Evolutionary conservation across 2,329 filamentous ascomycete genomes (phyloP).

Genomic region (Botrytis pseudocinerea): DNA sequence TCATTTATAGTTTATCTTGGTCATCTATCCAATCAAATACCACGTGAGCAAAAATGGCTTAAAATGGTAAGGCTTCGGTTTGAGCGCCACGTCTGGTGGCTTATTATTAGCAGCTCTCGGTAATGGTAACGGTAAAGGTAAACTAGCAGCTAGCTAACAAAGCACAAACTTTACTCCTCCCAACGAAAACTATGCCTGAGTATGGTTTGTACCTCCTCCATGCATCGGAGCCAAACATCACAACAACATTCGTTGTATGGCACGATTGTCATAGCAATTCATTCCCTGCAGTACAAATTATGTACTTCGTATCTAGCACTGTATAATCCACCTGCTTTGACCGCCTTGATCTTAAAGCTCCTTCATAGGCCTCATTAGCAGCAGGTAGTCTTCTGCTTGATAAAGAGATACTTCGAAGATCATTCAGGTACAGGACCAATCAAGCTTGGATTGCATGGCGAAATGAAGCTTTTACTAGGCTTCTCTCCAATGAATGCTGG

Average conservation of each 20-base stretch:
- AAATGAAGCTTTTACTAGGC: background rate
- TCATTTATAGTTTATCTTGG: background rate
- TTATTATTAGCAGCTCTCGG: background rate
- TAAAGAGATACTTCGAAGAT: background rate
- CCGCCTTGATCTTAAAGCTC: background rate
- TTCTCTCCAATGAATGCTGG: background rate
- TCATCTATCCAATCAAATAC: background rate
- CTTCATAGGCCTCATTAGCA: background rate
- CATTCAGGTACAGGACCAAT: constrained; percentile 1
- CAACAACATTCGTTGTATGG: background rate
- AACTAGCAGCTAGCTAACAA: background rate
- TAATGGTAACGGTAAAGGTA: background rate
- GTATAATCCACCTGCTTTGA: background rate
- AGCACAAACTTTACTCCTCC: background rate
- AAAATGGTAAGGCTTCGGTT: background rate
- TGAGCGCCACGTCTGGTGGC: background rate
- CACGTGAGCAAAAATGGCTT: background rate
- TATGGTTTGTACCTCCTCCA: background rate
- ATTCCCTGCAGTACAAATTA: background rate
- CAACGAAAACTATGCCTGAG: background rate
- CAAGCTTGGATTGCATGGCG: background rate
- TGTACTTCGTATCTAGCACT: background rate
- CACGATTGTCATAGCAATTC: background rate
- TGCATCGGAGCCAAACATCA: background rate
- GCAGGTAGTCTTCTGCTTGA: background rate